These are phyloP conservation scores for Leptographium radiaticola DNA, from an alignment of 2,329 filamentous ascomycete species.

Conservation along the genomic window DNA sequence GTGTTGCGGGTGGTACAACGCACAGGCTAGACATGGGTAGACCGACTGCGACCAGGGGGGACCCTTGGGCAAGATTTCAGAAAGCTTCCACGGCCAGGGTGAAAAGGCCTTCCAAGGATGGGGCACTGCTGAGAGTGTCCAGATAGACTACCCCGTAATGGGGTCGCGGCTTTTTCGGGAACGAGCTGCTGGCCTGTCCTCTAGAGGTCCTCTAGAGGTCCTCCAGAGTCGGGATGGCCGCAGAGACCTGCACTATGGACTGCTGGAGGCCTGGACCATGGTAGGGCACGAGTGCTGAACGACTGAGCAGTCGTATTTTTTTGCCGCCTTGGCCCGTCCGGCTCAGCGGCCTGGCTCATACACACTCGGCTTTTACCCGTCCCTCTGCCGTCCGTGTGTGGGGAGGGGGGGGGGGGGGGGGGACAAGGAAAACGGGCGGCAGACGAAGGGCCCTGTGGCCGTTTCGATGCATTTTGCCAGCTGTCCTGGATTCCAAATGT, in stretches of 20 bases:
- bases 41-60: background rate
- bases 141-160: background rate
- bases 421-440: no score
- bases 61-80: background rate
- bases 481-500: background rate
- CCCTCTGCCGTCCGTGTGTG: no score
- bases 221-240: no score
- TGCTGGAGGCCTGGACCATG: no score
- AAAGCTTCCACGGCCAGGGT: background rate
- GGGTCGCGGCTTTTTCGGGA: background rate
- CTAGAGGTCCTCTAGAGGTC: background rate
- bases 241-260: no score
- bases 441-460: no score
- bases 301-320: no score
- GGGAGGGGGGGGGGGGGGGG: no score
- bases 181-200: background rate
- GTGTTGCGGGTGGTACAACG: background rate
- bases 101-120: background rate
- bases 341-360: no score
- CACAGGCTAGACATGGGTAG: background rate
- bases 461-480: background rate
- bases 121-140: background rate
- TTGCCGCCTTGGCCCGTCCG: no score
- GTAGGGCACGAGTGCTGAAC: no score
- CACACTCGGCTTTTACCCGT: no score